Conservation (phyloP, 768 basidiomycete genomes). For the Leucocoprinus leucothites region DNA sequence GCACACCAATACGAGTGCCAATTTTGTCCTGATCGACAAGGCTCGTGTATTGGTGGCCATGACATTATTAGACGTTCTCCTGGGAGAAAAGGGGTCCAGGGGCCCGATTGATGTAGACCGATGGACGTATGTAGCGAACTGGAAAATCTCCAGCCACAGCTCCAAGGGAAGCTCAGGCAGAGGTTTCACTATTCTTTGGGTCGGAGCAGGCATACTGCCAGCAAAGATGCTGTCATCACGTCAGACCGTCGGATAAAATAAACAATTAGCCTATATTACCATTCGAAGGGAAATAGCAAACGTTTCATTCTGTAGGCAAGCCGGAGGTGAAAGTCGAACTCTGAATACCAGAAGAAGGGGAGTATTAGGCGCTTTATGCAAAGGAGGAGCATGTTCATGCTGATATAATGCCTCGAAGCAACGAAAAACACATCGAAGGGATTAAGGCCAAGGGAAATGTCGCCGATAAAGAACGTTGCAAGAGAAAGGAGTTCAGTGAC, state of each 20-base stretch:
- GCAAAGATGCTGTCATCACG: slow-evolving; percentile 23
- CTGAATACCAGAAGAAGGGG: neutral
- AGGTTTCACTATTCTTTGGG: slow-evolving; percentile 15
- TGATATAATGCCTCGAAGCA: neutral
- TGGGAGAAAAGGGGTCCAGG: slow-evolving; percentile 42
- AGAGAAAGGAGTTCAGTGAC: too few species aligned
- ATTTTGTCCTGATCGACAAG: slow-evolving; percentile 46
- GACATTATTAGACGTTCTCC: slow-evolving; percentile 37
- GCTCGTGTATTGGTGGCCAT: slow-evolving; percentile 46
- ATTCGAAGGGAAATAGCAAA: slow-evolving; percentile 11
- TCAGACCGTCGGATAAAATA: slow-evolving; percentile 13
- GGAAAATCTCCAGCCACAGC: slow-evolving; percentile 55
- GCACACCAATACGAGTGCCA: slow-evolving; percentile 45
- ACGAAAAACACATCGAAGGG: slow-evolving; percentile 1
- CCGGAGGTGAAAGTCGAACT: slow-evolving; percentile 1
- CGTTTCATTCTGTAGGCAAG: slow-evolving; percentile 9
- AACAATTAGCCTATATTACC: slow-evolving; percentile 11
- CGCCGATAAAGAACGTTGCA: neutral
- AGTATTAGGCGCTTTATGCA: slow-evolving; percentile 5
- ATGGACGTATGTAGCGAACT: slow-evolving; percentile 50
- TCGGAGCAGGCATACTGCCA: slow-evolving; percentile 10
- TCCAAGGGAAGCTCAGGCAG: slow-evolving; percentile 42
- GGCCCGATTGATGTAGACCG: slow-evolving; percentile 39
- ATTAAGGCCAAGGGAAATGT: neutral
- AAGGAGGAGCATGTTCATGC: slow-evolving; percentile 10